Percentiles rank a stretch among this genome's conserved stretches.
These are phyloP conservation scores for Apiospora arundinis DNA, from an alignment of 2,329 filamentous ascomycete species.

Conservation along the genomic window DNA sequence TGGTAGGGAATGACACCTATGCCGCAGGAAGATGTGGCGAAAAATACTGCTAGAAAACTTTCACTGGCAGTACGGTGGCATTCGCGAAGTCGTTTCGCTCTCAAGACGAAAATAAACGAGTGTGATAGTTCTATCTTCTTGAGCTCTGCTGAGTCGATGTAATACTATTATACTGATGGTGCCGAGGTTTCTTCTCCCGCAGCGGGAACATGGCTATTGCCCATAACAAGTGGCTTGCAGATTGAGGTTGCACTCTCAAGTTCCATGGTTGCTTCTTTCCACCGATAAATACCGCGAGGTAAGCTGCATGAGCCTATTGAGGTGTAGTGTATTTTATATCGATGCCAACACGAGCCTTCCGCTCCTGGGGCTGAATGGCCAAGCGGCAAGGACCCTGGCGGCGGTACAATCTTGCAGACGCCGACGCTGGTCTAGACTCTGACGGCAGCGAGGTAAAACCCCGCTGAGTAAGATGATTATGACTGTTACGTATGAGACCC, in stretches of 20 bases:
- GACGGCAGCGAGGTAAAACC: background rate
- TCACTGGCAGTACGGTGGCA: background rate
- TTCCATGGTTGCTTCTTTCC: constrained; percentile 3
- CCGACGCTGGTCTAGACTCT: background rate
- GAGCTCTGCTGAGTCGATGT: background rate
- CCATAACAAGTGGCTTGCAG: background rate
- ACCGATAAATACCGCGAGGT: background rate
- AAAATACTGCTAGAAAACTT: background rate
- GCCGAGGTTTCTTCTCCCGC: background rate
- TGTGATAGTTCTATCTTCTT: background rate
- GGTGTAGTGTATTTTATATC: background rate
- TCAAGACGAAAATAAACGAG: background rate
- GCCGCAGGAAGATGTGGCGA: background rate
- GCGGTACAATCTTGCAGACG: background rate
- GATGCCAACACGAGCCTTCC: background rate
- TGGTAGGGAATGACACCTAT: background rate
- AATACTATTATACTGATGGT: background rate
- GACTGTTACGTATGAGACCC: background rate
- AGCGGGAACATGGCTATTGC: background rate
- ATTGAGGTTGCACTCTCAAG: background rate
- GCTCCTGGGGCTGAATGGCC: background rate
- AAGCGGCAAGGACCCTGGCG: background rate
- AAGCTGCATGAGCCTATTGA: background rate
- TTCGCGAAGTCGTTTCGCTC: background rate
- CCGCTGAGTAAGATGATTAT: background rate